phyloP scores from a whole-genome alignment of 2,329 filamentous ascomycete species.

The Paraphaeosphaeria minitans region DNA sequence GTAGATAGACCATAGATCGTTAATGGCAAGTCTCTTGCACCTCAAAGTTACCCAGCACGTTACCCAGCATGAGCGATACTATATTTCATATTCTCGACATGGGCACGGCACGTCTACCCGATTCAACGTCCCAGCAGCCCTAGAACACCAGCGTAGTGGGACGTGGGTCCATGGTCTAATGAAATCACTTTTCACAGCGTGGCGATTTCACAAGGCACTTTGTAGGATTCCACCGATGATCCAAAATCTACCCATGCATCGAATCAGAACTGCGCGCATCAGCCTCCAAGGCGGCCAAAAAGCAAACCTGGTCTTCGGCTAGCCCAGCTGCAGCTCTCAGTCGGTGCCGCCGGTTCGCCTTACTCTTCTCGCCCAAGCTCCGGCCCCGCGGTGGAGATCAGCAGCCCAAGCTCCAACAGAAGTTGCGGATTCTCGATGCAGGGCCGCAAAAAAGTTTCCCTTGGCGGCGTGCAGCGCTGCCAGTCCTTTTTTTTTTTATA shows the following conservation, averaged over 20 bases:
- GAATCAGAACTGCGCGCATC: no score
- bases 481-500: no score
- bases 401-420: conserved; percentile 12
- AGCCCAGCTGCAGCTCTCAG: conserved; percentile 13
- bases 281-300: conserved; percentile 19
- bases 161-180: background rate
- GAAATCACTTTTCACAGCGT: no score
- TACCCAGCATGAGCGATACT: no score
- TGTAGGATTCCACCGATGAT: no score
- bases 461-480: background rate
- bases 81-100: no score
- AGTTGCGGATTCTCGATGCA: background rate
- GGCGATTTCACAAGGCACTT: no score
- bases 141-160: no score
- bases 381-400: background rate
- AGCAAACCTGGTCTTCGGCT: conserved; percentile 32
- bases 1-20: background rate
- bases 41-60: no score
- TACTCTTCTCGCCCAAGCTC: background rate
- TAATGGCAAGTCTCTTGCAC: background rate
- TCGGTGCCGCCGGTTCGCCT: background rate
- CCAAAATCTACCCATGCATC: no score
- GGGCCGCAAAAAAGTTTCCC: background rate
- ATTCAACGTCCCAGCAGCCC: no score
- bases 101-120: no score